These are phyloP conservation scores for Phytophthora sansomeana DNA, from an alignment of 352 stramenopile species.

Conservation along the genomic window DNA sequence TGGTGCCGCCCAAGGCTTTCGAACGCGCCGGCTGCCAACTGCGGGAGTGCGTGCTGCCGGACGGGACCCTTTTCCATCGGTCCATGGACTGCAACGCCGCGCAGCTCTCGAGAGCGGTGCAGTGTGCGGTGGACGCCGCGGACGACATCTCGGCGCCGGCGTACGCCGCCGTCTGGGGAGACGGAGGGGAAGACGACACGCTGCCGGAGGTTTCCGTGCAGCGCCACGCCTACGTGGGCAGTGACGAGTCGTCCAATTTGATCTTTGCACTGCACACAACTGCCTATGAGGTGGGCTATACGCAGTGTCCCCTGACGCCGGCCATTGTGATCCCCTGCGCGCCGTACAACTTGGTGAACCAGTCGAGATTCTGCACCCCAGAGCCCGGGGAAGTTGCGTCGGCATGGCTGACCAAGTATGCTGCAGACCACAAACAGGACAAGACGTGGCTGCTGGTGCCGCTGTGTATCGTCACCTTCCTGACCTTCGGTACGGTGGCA, in stretches of 20 bases:
- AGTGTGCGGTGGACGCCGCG: conserved; percentile 62
- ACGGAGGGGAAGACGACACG: conserved; percentile 57
- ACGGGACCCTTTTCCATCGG: conserved; percentile 48
- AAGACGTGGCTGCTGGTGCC: conserved; percentile 70
- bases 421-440: conserved; percentile 55
- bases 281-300: conserved; percentile 49
- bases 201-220: conserved; percentile 59
- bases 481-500: conserved; percentile 52
- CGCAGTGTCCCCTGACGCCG: conserved; percentile 55
- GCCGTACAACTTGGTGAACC: conserved; percentile 48
- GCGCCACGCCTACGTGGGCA: conserved; percentile 56
- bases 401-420: conserved; percentile 65
- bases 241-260: conserved; percentile 40
- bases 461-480: conserved; percentile 59
- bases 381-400: conserved; percentile 43
- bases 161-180: conserved; percentile 65
- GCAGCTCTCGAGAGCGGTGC: conserved; percentile 48
- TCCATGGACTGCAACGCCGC: conserved; percentile 52
- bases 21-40: conserved; percentile 55
- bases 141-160: conserved; percentile 37
- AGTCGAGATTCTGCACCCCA: conserved; percentile 50
- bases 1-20: conserved; percentile 64
- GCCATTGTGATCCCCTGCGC: conserved; percentile 72
- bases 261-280: conserved; percentile 70
- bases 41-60: conserved; percentile 24